Percentiles rank a stretch among this genome's conserved stretches.
Evolutionary conservation across 1,284 basidiomycete species (phyloP).

Genomic region (Trametes versicolor): DNA sequence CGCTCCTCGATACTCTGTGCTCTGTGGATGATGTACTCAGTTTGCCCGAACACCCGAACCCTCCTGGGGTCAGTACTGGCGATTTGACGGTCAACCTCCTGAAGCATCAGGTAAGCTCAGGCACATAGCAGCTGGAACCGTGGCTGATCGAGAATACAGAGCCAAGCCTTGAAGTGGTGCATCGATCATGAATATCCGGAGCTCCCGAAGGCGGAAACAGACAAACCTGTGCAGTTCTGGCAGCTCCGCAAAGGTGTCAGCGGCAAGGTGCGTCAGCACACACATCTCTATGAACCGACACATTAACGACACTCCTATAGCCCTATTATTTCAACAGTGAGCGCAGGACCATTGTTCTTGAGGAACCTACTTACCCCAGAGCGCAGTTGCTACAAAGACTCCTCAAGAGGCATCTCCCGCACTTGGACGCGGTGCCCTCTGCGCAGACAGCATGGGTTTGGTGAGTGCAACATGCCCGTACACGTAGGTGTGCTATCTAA

Average conservation of each 20-base stretch:
- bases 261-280: slow-evolving; percentile 52
- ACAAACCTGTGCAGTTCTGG: slow-evolving; percentile 91
- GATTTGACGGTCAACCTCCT: slow-evolving; percentile 76
- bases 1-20: slow-evolving; percentile 74
- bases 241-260: slow-evolving; percentile 62
- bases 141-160: slow-evolving; percentile 51
- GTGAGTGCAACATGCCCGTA: slow-evolving; percentile 34
- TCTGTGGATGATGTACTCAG: slow-evolving; percentile 74
- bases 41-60: slow-evolving; percentile 70
- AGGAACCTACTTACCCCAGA: not conserved
- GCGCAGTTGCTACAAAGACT: slow-evolving; percentile 79
- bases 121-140: slow-evolving; percentile 8
- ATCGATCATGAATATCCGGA: slow-evolving; percentile 78
- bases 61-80: slow-evolving; percentile 72
- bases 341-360: slow-evolving; percentile 36
- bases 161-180: slow-evolving; percentile 84
- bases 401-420: slow-evolving; percentile 72
- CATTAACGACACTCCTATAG: slow-evolving; percentile 45
- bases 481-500: too few species aligned
- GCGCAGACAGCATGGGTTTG: slow-evolving; percentile 91
- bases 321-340: slow-evolving; percentile 73
- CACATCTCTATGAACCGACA: not conserved
- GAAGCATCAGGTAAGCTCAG: slow-evolving; percentile 73
- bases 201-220: slow-evolving; percentile 70
- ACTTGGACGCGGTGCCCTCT: slow-evolving; percentile 85